Evolutionary conservation across 228 moss, liverwort and hornwort genomes (phyloP).

Genomic region (Sphagnum magellanicum): DNA sequence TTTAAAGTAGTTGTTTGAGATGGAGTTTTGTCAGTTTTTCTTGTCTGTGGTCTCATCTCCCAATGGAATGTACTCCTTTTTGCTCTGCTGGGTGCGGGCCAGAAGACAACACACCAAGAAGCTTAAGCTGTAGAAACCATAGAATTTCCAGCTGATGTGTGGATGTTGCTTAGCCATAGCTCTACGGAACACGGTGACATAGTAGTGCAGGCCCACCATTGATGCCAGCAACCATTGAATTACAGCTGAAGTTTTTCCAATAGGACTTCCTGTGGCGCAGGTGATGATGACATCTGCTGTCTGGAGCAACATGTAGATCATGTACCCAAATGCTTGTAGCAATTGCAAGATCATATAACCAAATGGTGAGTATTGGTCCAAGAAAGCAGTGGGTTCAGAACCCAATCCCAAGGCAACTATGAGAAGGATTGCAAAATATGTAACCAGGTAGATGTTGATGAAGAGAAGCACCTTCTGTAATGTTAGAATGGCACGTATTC

Average conservation of each 20-base stretch:
- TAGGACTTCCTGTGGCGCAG: conserved; percentile 35
- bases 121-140: conserved; percentile 52
- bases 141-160: conserved; percentile 51
- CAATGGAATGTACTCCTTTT: conserved; percentile 44
- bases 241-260: conserved; percentile 41
- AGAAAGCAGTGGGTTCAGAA: conserved; percentile 54
- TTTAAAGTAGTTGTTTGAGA: no score
- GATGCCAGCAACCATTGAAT: conserved; percentile 48
- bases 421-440: conserved; percentile 60
- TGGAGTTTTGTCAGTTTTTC: conserved; percentile 32
- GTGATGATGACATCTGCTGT: conserved; percentile 41
- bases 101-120: conserved; percentile 52
- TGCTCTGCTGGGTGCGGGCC: conserved; percentile 50
- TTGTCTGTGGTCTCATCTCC: conserved; percentile 45
- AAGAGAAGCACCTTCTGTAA: conserved; percentile 64
- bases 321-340: conserved; percentile 54
- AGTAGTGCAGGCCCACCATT: conserved; percentile 63
- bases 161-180: conserved; percentile 55
- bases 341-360: conserved; percentile 67
- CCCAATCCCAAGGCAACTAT: conserved; percentile 35
- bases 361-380: conserved; percentile 41
- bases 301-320: conserved; percentile 51
- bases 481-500: conserved; percentile 40
- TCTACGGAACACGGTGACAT: conserved; percentile 58
- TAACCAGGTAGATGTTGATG: conserved; percentile 58